Conservation (phyloP, 2,329 filamentous ascomycete species). For the Verticillium zaregamsianum region DNA sequence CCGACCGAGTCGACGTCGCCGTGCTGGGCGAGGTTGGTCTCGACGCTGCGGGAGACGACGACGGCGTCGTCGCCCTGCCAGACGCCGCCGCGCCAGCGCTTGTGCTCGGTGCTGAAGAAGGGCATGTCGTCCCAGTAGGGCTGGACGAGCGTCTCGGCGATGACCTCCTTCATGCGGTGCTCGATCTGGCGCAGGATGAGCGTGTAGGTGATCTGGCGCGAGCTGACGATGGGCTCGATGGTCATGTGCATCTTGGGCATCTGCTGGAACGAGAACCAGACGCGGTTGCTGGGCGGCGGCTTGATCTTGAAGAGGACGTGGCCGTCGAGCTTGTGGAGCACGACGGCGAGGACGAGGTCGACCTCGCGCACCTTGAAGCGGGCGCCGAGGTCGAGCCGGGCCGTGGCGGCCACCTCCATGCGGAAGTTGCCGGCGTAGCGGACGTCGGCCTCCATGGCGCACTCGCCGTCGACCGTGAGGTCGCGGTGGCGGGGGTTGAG, state of each 20-base stretch:
- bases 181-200: constrained; percentile 92
- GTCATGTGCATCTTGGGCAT: constrained; percentile 90
- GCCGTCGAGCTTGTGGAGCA: constrained; percentile 80
- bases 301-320: constrained; percentile 85
- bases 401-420: constrained; percentile 87
- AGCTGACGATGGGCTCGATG: constrained; percentile 94
- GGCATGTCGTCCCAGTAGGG: constrained; percentile 97
- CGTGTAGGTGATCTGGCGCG: constrained; percentile 90
- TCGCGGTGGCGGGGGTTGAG: constrained; percentile 87
- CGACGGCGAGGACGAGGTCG: constrained; percentile 80
- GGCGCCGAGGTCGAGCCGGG: constrained; percentile 82
- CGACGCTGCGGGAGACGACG: constrained; percentile 28
- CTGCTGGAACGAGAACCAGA: constrained; percentile 96
- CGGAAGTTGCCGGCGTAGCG: constrained; percentile 86
- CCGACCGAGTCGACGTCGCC: constrained; percentile 46
- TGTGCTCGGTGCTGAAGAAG: constrained; percentile 76
- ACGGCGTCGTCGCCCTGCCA: constrained; percentile 57
- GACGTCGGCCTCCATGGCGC: constrained; percentile 80
- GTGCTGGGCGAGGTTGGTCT: constrained; percentile 34
- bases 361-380: constrained; percentile 90
- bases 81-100: constrained; percentile 80
- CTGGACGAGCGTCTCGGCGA: constrained; percentile 84
- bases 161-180: constrained; percentile 87
- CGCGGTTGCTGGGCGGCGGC: constrained; percentile 86
- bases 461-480: constrained; percentile 86